Evolutionary conservation across 192 early-diverging fungal species (phyloP), one percentile per base, ranked within the genome.

Genomic region (Phycomyces blakesleeanus): DNA sequence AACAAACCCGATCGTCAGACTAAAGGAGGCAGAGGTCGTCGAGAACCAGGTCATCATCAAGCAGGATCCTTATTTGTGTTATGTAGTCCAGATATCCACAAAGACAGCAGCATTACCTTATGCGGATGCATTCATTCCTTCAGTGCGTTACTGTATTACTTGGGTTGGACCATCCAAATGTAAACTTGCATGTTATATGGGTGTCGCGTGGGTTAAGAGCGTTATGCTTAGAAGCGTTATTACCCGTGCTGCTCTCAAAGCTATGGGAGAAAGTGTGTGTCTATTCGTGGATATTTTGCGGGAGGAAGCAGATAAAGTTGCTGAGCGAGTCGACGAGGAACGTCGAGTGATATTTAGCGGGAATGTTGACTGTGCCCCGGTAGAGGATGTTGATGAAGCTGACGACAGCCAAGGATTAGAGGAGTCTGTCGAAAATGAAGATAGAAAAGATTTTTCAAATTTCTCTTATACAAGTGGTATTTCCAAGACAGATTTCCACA

Each of bases 1-100:
- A 26, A 87, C 85, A 54, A 88, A 91, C 55, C 83, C 89, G 11
- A 84, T 90, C 76, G 86, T 90, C 24, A 88, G 85, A 63, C 54
- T 85, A 12, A 89, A 89, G 26, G 86, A 89, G 52, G 81, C 85
- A 0, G 83, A 86, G 16, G 85, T 86, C 14, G 69, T 83, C 3
- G 79, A 85, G 18, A 84, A 74, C 10, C 77, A 82, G 55, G 73
- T 64, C 6, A 66, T 89, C 16, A 66, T 82, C 21, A 85, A 84
- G 63, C 70, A 79, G 22, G 75, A 79, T 16, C 86, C 86, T 7
- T 71, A 87, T 53, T 55, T 88, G 76, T 34, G 65, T 26, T 78
- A 87, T 63, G 79, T 83, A 8, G 77, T 87, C 37, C 76, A 77
- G 27, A 66, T 66, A 2, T 66, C 75, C n/a, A 78, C 76, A 14